Conservation (phyloP, 2,329 filamentous ascomycete genomes). For the Arthrobotrys sphaeroides region DNA sequence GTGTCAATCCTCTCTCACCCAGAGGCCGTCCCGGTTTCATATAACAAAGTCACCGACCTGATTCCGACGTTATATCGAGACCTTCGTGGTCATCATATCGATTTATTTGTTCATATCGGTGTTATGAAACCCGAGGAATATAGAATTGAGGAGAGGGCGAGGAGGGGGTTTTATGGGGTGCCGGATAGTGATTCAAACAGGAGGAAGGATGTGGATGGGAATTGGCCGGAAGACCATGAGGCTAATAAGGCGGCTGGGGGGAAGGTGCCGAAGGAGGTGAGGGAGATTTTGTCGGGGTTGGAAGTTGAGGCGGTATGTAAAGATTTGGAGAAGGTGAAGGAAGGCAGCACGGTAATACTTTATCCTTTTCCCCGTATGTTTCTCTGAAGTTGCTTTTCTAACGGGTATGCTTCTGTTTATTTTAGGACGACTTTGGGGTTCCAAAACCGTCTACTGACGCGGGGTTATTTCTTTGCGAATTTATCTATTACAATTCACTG, state of each 20-base stretch:
- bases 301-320: slow-evolving; percentile 36
- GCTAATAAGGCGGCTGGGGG: slow-evolving; percentile 26
- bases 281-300: slow-evolving; percentile 29
- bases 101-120: slow-evolving; percentile 47
- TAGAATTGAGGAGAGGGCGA: slow-evolving; percentile 37
- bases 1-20: slow-evolving; percentile 39
- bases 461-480: slow-evolving; percentile 47
- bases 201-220: slow-evolving; percentile 31
- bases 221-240: slow-evolving; percentile 18
- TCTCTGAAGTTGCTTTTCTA: too few species aligned
- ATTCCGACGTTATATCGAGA: slow-evolving; percentile 44
- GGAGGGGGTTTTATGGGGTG: slow-evolving; percentile 25
- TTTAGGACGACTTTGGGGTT: slow-evolving; percentile 21
- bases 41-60: slow-evolving; percentile 20
- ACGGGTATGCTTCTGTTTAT: neutral
- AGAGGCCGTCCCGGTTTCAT: slow-evolving; percentile 33
- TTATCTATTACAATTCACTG: slow-evolving; percentile 45
- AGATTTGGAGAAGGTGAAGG: slow-evolving; percentile 17
- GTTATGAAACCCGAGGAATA: slow-evolving; percentile 30
- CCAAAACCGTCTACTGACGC: slow-evolving; percentile 31
- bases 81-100: slow-evolving; percentile 30
- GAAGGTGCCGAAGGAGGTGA: slow-evolving; percentile 34
- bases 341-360: slow-evolving; percentile 12
- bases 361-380: too few species aligned
- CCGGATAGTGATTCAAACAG: slow-evolving; percentile 19